Evolutionary conservation across 495 filamentous ascomycete species (phyloP), one percentile per base, ranked within the genome.

Genomic region (Pyronema domesticum): DNA sequence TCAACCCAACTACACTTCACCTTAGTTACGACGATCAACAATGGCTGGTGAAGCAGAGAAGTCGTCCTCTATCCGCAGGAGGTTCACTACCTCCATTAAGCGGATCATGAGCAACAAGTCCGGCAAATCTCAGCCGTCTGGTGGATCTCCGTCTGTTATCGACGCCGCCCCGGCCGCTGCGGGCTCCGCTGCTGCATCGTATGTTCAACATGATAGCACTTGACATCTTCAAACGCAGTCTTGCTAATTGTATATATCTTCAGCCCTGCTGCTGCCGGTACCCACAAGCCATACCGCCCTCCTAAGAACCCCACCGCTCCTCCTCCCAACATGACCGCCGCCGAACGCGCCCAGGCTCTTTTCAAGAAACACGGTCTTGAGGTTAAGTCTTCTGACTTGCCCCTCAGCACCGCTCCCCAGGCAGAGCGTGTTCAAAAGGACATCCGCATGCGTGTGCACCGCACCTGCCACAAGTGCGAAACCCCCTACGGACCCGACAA

Each of bases 381-480:
- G 7, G 55, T 66, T 15, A 62, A 56, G 34, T 33, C 57, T 13
- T 51, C 61, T n/a, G 58, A 62, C 30, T 65, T 61, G 60, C 63
- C 59, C 11, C 46, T 65, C 43, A 13, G 9, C 19, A 56, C 59
- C 7, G 56, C 56, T 10, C 63, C 57, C 9, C 52, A 49, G 3
- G 52, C 57, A 15, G 56, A 65, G 46, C 83, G 89, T 23, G 80
- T 95, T 14, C 80, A 89, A 65, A 94, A 89, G 68, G 79, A 84
- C 14, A 86, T 95, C 57, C 83, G 86, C 58, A 93, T 96, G 83
- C 78, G 89, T 35, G 81, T 95, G 37, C 89, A 85, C 60, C 82
- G 85, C 51, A 79, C 73, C 53, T 93, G 86, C 62, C 86, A 93
- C 64, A 76, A 75, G 55, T 93, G 86, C 67, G 74, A 82, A 57